These are phyloP conservation scores for Solanum aculeatissimum DNA, from an alignment of 305 asterid species.

Conservation along the genomic window DNA sequence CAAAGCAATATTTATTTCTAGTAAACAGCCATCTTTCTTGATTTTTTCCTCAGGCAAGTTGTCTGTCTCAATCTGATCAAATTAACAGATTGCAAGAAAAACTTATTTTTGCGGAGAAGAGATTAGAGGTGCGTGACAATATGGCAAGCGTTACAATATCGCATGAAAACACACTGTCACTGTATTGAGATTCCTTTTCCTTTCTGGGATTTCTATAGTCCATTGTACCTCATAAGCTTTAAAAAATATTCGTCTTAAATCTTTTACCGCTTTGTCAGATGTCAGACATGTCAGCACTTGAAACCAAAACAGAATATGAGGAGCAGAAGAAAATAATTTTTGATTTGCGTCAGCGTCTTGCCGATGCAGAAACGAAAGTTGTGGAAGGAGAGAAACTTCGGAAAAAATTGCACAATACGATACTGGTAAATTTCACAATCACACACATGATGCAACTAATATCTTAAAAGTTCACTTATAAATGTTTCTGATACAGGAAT, in stretches of 20 bases:
- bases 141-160: neutral
- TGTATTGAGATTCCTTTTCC: neutral
- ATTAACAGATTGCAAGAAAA: constrained; percentile 62
- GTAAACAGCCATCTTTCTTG: neutral
- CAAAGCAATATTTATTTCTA: neutral
- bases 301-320: constrained; percentile 60
- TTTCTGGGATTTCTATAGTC: neutral
- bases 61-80: constrained; percentile 53
- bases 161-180: neutral
- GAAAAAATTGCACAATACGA: constrained; percentile 80
- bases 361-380: constrained; percentile 65
- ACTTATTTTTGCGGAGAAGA: constrained; percentile 53
- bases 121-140: constrained; percentile 44
- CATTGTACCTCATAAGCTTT: neutral
- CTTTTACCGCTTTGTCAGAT: constrained; percentile 24
- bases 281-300: constrained; percentile 56
- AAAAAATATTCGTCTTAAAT: neutral
- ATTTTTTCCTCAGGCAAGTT: constrained; percentile 42
- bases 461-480: neutral
- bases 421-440: constrained; percentile 34
- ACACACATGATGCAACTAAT: neutral
- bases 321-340: constrained; percentile 35
- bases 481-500: constrained; percentile 47
- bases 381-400: constrained; percentile 77
- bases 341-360: constrained; percentile 52